A percentile compares a stretch with the other conserved stretches of the same genome.
phyloP scores from a whole-genome alignment of 2,329 filamentous ascomycete species.

The Cercospora sp. region DNA sequence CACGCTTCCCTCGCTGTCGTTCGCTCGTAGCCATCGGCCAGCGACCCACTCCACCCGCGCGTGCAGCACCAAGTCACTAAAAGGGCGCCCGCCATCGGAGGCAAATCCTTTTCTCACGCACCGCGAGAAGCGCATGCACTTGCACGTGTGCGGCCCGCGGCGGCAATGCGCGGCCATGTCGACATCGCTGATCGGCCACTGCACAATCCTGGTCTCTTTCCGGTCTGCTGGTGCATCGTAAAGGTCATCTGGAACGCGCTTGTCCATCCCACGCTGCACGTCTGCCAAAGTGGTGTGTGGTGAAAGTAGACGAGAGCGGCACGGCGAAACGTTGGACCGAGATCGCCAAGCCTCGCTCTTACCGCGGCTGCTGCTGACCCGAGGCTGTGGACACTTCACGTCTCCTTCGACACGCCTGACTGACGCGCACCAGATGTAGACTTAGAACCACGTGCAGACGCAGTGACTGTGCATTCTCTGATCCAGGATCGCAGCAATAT shows the following conservation, averaged over 20 bases:
- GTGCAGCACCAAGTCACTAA: not conserved
- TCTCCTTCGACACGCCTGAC: not conserved
- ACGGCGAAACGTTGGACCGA: not conserved
- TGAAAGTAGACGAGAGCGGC: not conserved
- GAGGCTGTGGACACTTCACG: conserved; percentile 1
- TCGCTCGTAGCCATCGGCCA: not conserved
- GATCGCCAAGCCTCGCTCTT: not conserved
- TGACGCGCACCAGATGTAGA: not conserved
- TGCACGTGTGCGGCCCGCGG: not conserved
- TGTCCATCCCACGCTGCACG: not conserved
- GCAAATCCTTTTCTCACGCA: not conserved
- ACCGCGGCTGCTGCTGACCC: not conserved
- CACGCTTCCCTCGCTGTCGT: not conserved
- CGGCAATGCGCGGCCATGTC: not conserved
- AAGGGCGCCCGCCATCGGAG: not conserved
- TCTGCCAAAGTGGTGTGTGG: not conserved
- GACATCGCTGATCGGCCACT: not conserved
- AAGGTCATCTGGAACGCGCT: not conserved
- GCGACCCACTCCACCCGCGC: not conserved
- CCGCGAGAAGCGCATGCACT: conserved; percentile 1
- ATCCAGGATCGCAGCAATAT: not conserved
- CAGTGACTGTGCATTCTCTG: not conserved
- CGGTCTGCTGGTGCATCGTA: not conserved
- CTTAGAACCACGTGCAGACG: not conserved
- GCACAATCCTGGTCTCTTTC: not conserved